Percentiles rank a stretch among this genome's conserved stretches.
These are phyloP conservation scores for Penicillium robsamsonii DNA, from an alignment of 495 filamentous ascomycete species.

Conservation along the genomic window DNA sequence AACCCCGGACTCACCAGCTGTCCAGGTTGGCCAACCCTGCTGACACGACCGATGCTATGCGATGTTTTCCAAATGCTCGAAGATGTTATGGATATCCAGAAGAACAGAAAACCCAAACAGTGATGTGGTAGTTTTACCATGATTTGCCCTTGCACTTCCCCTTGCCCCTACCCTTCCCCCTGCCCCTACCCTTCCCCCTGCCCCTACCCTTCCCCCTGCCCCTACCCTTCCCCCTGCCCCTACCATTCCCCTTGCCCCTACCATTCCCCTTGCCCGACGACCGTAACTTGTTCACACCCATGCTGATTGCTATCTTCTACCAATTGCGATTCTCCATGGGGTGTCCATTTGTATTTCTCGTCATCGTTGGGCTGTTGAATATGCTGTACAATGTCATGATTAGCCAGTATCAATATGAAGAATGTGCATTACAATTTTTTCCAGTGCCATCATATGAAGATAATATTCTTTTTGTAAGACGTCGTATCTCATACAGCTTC, in stretches of 20 bases:
- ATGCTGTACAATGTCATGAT: conserved; percentile 18
- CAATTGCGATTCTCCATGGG: not conserved
- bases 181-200: no score
- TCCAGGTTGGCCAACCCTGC: not conserved
- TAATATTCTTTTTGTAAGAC: no score
- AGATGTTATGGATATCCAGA: conserved; percentile 3
- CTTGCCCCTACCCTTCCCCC: no score
- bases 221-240: no score
- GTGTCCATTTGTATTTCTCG: conserved; percentile 6
- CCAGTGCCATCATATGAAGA: no score
- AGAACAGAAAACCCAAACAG: not conserved
- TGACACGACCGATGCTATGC: not conserved
- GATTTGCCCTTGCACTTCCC: not conserved
- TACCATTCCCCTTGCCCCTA: not conserved
- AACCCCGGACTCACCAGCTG: not conserved
- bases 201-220: no score
- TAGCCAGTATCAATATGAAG: conserved; percentile 16
- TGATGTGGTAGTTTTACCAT: conserved; percentile 9
- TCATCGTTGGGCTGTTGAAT: conserved; percentile 4
- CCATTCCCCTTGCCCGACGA: conserved; percentile 8
- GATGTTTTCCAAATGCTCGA: not conserved
- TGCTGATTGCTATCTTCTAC: conserved; percentile 3
- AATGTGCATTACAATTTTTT: not conserved
- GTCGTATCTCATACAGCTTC: no score
- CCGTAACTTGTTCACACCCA: not conserved